Evolutionary conservation across 2,329 filamentous ascomycete genomes (phyloP).

Genomic region (Paraphaeosphaeria minitans): DNA sequence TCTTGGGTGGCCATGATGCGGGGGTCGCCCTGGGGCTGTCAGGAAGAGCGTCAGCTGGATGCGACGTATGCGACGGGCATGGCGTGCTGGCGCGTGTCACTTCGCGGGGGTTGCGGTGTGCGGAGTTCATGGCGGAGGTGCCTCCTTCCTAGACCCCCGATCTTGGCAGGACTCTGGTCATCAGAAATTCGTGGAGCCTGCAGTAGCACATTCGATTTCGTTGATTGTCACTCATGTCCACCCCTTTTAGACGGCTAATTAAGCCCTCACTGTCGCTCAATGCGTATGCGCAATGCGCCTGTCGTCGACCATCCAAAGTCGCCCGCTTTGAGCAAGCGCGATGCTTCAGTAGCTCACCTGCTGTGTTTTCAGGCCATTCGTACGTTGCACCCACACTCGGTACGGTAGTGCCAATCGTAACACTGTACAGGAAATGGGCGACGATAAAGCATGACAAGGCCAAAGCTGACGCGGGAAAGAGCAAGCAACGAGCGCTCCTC

Average conservation of each 20-base stretch:
- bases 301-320: slow-evolving; percentile 20
- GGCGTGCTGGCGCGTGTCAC: slow-evolving; percentile 14
- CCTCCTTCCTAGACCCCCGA: background rate
- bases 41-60: slow-evolving; percentile 8
- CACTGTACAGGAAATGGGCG: slow-evolving; percentile 75
- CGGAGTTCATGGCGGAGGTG: slow-evolving; percentile 10
- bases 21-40: slow-evolving; percentile 18
- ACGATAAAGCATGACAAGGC: slow-evolving; percentile 97
- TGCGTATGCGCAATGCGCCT: slow-evolving; percentile 23
- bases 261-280: slow-evolving; percentile 19
- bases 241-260: slow-evolving; percentile 27
- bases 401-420: background rate
- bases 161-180: slow-evolving; percentile 3
- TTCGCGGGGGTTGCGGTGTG: slow-evolving; percentile 10
- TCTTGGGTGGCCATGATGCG: slow-evolving; percentile 36
- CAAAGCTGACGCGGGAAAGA: slow-evolving; percentile 80
- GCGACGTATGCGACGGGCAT: slow-evolving; percentile 25
- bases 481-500: slow-evolving; percentile 69
- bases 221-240: slow-evolving; percentile 24
- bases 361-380: slow-evolving; percentile 41
- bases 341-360: slow-evolving; percentile 35
- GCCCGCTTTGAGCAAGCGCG: slow-evolving; percentile 27
- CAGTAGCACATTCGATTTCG: background rate
- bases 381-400: slow-evolving; percentile 20
- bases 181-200: background rate